Percentiles rank a stretch among this genome's conserved stretches.
Conservation (phyloP, 176 grass and related monocot species). For the Juncus inflexus region DNA sequence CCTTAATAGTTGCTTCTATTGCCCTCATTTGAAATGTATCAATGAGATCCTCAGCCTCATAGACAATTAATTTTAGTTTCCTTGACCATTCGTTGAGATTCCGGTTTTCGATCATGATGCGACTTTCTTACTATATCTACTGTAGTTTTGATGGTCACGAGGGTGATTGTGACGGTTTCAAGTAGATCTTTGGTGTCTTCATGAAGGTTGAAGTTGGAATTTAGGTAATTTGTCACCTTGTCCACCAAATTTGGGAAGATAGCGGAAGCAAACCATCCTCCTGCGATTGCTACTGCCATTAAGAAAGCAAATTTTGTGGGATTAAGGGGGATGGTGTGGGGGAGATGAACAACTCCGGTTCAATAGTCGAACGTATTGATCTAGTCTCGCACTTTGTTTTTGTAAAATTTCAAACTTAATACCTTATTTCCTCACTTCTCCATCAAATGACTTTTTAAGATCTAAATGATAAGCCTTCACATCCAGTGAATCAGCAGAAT, state of each 20-base stretch:
- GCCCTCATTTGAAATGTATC: neutral
- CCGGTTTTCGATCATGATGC: neutral
- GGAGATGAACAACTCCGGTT: too few relatives aligned
- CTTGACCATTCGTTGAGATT: neutral
- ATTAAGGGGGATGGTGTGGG: too few relatives aligned
- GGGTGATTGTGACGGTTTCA: neutral
- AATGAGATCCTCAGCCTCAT: neutral
- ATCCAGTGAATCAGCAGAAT: too few relatives aligned
- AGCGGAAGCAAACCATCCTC: constrained; percentile 9
- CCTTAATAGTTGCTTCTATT: neutral
- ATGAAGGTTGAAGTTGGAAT: neutral
- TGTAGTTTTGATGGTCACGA: neutral
- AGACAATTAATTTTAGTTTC: neutral
- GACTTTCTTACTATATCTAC: neutral
- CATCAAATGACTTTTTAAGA: too few relatives aligned
- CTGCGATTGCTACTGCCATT: neutral
- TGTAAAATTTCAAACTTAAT: too few relatives aligned
- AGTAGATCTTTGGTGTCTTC: neutral
- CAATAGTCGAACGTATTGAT: too few relatives aligned
- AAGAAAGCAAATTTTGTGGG: neutral
- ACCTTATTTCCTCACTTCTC: too few relatives aligned
- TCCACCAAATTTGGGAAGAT: neutral
- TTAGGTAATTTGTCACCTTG: neutral
- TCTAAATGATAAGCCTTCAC: too few relatives aligned
- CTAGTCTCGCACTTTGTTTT: too few relatives aligned